phyloP scores from a whole-genome alignment of 2,329 filamentous ascomycete genomes.

The Neofusicoccum umdonicola region DNA sequence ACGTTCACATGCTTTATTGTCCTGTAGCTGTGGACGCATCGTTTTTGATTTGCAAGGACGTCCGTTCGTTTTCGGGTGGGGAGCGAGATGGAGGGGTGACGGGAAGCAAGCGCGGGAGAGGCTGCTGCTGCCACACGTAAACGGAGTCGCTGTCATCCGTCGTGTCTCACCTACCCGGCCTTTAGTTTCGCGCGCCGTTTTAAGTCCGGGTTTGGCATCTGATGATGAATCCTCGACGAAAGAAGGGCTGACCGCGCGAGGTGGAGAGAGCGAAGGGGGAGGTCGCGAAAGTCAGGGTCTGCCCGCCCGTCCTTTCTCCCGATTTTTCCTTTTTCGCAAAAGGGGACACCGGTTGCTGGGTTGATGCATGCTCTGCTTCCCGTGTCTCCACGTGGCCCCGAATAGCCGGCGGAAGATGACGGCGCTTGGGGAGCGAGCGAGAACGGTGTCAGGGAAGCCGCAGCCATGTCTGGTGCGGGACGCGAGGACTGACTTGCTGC shows the following conservation, averaged over 20 bases:
- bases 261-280: neutral
- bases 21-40: no score
- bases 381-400: neutral
- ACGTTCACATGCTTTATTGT: neutral
- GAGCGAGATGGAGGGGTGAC: neutral
- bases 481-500: neutral
- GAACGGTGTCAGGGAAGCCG: neutral
- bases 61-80: neutral
- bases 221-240: neutral
- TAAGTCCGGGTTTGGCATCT: neutral
- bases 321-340: neutral
- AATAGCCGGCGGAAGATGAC: neutral
- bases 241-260: no score
- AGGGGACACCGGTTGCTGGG: neutral
- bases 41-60: neutral
- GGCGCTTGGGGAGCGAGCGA: neutral
- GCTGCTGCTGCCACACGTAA: neutral
- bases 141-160: no score
- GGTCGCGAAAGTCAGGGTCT: neutral
- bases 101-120: neutral
- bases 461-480: neutral
- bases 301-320: neutral
- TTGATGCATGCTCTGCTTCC: neutral
- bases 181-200: no score
- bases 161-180: no score